These are phyloP conservation scores for Cerioporus squamosus DNA, from an alignment of 1,284 basidiomycete genomes.

Conservation along the genomic window DNA sequence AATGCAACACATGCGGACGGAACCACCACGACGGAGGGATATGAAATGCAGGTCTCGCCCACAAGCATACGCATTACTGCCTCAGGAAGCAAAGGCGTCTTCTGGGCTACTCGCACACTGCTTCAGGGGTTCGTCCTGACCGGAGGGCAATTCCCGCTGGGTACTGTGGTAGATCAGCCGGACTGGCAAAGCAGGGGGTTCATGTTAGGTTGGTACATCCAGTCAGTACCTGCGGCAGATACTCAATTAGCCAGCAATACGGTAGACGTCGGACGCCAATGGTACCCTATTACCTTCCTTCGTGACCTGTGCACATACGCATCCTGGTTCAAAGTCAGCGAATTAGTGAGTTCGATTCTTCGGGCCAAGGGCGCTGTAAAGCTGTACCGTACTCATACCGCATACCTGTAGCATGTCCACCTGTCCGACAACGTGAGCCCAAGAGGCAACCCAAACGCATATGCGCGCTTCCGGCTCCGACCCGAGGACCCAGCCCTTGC, in stretches of 20 bases:
- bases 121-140: slow-evolving; percentile 39
- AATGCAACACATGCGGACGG: slow-evolving; percentile 35
- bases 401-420: slow-evolving; percentile 28
- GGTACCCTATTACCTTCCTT: slow-evolving; percentile 37
- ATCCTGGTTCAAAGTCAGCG: slow-evolving; percentile 41
- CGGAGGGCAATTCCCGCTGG: slow-evolving; percentile 31
- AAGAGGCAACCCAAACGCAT: slow-evolving; percentile 26
- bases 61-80: slow-evolving; percentile 33
- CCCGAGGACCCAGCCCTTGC: slow-evolving; percentile 35
- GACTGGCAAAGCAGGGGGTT: slow-evolving; percentile 41
- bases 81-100: slow-evolving; percentile 38
- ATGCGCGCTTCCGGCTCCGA: slow-evolving; percentile 40
- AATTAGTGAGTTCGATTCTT: slow-evolving; percentile 31
- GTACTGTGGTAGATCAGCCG: slow-evolving; percentile 37
- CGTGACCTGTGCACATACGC: slow-evolving; percentile 40
- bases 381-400: no score
- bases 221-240: not conserved
- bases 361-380: no score
- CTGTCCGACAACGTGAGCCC: slow-evolving; percentile 32
- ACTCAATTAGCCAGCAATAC: not conserved
- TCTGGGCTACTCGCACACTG: slow-evolving; percentile 41
- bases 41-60: slow-evolving; percentile 32
- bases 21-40: slow-evolving; percentile 36
- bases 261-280: slow-evolving; percentile 41
- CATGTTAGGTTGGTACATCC: slow-evolving; percentile 35